Evolutionary conservation across 345 rosid genomes (phyloP).

Genomic region (Acer saccharum): DNA sequence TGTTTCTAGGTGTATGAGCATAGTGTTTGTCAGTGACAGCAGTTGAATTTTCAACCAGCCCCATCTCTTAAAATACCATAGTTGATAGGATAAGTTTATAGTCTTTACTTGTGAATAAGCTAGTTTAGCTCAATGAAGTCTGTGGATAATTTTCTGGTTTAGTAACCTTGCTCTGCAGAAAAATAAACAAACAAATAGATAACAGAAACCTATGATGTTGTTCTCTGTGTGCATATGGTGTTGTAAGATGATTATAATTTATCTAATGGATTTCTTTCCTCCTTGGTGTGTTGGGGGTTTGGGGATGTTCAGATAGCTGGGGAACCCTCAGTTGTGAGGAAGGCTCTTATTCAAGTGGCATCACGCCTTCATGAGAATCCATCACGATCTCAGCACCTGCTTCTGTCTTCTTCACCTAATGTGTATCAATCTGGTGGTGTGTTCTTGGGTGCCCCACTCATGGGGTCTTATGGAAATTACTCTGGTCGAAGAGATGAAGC

Average conservation of each 20-base stretch:
- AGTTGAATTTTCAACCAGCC: neutral
- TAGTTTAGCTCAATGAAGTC: constrained; percentile 6
- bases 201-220: neutral
- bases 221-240: neutral
- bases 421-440: constrained; percentile 41
- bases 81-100: neutral
- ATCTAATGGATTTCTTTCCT: neutral
- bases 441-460: constrained; percentile 47
- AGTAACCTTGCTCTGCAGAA: neutral
- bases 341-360: constrained; percentile 55
- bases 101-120: neutral
- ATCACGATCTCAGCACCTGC: constrained; percentile 60
- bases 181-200: neutral
- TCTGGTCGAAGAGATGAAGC: constrained; percentile 48
- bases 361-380: constrained; percentile 68
- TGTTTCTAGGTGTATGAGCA: neutral
- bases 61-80: neutral
- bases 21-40: neutral
- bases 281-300: constrained; percentile 2
- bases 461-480: constrained; percentile 54
- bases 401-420: constrained; percentile 45
- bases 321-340: constrained; percentile 48
- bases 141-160: neutral
- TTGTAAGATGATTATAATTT: neutral
- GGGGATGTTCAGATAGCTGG: constrained; percentile 51